Conservation (phyloP, 768 basidiomycete genomes). For the Trametes elegans region DNA sequence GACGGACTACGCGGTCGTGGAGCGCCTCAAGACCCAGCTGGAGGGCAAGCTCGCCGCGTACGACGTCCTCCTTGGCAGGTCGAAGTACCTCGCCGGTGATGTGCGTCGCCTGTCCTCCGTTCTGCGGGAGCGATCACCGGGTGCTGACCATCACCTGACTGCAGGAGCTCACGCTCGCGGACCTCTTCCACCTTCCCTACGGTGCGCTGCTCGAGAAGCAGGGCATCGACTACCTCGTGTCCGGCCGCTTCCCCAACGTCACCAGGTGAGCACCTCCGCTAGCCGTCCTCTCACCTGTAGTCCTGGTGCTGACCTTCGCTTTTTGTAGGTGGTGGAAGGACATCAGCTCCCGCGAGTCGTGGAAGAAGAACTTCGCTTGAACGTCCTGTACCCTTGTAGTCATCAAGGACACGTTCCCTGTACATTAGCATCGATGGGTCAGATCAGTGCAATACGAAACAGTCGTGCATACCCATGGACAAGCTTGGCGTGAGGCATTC, state of each 20-base stretch:
- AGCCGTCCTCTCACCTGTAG: not conserved
- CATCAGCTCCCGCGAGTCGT: conserved; percentile 44
- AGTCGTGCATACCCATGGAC: not conserved
- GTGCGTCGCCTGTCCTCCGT: too few relatives aligned
- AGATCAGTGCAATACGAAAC: not conserved
- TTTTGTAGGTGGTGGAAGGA: conserved; percentile 50
- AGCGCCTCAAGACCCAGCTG: conserved; percentile 30
- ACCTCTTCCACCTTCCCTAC: conserved; percentile 56
- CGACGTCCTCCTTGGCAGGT: conserved; percentile 54
- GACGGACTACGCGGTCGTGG: conserved; percentile 34
- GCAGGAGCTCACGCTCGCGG: conserved; percentile 51
- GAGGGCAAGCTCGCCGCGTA: conserved; percentile 49
- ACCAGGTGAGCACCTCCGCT: conserved; percentile 33
- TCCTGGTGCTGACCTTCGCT: not conserved
- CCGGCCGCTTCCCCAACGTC: conserved; percentile 40
- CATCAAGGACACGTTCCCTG: not conserved
- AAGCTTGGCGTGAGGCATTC: too few relatives aligned
- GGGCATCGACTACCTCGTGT: conserved; percentile 32
- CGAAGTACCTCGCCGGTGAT: conserved; percentile 48
- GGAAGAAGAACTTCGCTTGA: conserved; percentile 29
- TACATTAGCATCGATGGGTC: not conserved
- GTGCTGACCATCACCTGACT: not conserved
- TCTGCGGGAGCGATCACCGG: too few relatives aligned
- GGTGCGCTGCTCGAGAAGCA: conserved; percentile 29
- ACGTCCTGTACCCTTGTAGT: too few relatives aligned